Base-by-base conservation (phyloP, 371 early-diverging fungal species). In the Mucor velutinosus region DNA sequence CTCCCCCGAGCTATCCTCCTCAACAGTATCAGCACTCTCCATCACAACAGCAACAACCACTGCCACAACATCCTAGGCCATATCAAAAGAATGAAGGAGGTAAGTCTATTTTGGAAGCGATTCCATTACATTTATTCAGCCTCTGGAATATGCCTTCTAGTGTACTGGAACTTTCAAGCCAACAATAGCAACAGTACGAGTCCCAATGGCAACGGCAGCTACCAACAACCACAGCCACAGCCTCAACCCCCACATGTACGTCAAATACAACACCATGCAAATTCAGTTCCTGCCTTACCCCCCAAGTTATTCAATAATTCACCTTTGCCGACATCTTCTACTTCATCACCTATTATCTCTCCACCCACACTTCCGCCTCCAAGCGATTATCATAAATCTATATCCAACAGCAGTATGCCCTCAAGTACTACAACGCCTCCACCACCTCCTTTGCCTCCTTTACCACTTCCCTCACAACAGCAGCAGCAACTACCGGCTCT, bases 31-130 rank as follows among this genome's bases (percentile, higher is more conserved):
- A 66, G 7, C 58, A 58, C n/a, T 64, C 61, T 12, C 60, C 45
- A 25, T 66, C 59, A n/a, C 49, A 43, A 27, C 53, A 64, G 6
- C 61, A 71, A 5, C 71, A 58, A 17, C 67, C 27, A 29, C 64
- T 64, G 43, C 65, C 51, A 23, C 49, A 64, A 15, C 64, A 43
- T 25, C 61, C 61, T 39, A 64, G 68, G 43, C 60, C 58, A n/a
- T 62, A 67, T 25, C 62, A 60, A 65, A 73, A 70, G 61, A 70
- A 73, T 21, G 73, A 73, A 73, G 73, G 73, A 69, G 73, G 73
- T 72, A 68, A 41, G 17, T 23, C 7, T 10, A 15, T 25, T 3
- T 12, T 27, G 23, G 10, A 17, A 12, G 5, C 17, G 1, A 25
- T 14, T 32, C 1, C 3, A 15, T 11, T 14, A 27, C n/a, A 23